A percentile compares a stretch with the other conserved stretches of the same genome.
Evolutionary conservation across 768 basidiomycete species (phyloP).

Genomic region (Gymnopilus junonius): DNA sequence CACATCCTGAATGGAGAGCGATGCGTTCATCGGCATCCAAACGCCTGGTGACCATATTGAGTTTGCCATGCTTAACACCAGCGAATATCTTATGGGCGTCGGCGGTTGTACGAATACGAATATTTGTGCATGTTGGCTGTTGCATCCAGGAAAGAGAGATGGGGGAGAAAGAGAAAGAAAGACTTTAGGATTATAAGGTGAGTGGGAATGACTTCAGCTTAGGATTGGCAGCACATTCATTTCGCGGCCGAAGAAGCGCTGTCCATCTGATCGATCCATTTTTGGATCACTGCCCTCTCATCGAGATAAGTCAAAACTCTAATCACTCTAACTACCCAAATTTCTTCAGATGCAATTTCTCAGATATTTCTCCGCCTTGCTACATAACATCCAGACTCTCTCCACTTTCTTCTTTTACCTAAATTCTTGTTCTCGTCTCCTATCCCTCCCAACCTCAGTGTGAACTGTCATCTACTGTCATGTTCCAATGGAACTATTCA

Average conservation of each 20-base stretch:
- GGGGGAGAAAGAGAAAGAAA: conserved; percentile 19
- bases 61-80: conserved; percentile 62
- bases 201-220: conserved; percentile 12
- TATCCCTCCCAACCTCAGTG: conserved; percentile 23
- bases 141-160: conserved; percentile 50
- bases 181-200: conserved; percentile 16
- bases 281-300: conserved; percentile 8
- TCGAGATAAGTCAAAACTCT: conserved; percentile 22
- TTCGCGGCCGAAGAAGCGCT: conserved; percentile 8
- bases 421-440: neutral
- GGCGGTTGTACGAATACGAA: conserved; percentile 75
- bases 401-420: neutral
- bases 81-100: conserved; percentile 86
- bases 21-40: conserved; percentile 78
- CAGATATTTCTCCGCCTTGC: conserved; percentile 18
- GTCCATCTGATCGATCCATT: conserved; percentile 19
- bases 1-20: conserved; percentile 55
- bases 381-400: conserved; percentile 3
- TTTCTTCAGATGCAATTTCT: conserved; percentile 18
- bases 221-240: conserved; percentile 19
- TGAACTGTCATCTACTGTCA: conserved; percentile 17
- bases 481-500: conserved; percentile 22
- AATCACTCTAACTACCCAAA: conserved; percentile 57
- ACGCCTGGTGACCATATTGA: conserved; percentile 77
- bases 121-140: conserved; percentile 70